phyloP scores from a whole-genome alignment of 768 basidiomycete species.

The Leccinellum rugosiceps region DNA sequence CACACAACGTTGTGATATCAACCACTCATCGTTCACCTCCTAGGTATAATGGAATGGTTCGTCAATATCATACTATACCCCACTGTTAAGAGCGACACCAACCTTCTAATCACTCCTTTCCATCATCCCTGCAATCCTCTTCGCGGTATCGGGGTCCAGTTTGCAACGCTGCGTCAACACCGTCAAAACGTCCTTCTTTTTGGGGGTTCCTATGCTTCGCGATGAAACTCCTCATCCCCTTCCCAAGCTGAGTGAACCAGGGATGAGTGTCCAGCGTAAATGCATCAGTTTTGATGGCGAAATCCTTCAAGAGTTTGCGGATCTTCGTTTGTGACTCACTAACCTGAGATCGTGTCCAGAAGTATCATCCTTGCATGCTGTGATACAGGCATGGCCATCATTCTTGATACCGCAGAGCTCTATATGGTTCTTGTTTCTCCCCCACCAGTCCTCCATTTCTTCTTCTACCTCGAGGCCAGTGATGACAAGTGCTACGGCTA shows the following conservation, averaged over 20 bases:
- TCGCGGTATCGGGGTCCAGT: conserved; percentile 14
- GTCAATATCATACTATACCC: too few species aligned
- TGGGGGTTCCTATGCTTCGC: conserved; percentile 1
- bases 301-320: conserved; percentile 15
- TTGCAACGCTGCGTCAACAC: conserved; percentile 17
- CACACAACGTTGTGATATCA: too few species aligned
- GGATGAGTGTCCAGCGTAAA: conserved; percentile 11
- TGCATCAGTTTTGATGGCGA: conserved; percentile 6
- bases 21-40: too few species aligned
- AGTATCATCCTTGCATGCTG: conserved; percentile 19
- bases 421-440: conserved; percentile 23
- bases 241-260: conserved; percentile 16
- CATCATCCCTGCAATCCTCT: conserved; percentile 17
- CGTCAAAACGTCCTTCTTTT: conserved; percentile 13
- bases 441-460: conserved; percentile 34
- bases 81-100: too few species aligned
- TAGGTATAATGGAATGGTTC: too few species aligned
- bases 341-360: conserved; percentile 13
- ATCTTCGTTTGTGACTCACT: conserved; percentile 20
- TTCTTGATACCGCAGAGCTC: conserved; percentile 20
- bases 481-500: conserved; percentile 38
- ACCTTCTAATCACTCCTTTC: not conserved
- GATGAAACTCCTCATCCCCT: conserved; percentile 15
- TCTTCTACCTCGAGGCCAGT: conserved; percentile 38
- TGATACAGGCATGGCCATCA: conserved; percentile 30